These are phyloP conservation scores for Brachypodium distachyon DNA, from an alignment of 202 grass and related monocot species.

Conservation along the genomic window DNA sequence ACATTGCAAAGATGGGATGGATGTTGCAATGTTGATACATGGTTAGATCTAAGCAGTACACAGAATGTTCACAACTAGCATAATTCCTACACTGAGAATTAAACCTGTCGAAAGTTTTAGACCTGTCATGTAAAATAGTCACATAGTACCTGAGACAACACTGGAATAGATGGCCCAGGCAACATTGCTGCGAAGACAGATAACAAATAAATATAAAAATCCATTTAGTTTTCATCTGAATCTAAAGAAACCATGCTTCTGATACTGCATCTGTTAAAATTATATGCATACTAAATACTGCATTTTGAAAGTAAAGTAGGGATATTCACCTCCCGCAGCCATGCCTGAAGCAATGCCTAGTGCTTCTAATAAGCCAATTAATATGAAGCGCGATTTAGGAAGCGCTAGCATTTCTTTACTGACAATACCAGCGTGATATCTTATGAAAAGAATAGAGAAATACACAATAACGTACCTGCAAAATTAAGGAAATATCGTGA, in stretches of 20 bases:
- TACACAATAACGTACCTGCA: conserved; percentile 75
- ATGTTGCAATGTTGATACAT: background rate
- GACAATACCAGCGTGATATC: conserved; percentile 54
- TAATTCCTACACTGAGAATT: background rate
- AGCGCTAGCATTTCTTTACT: conserved; percentile 80
- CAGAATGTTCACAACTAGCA: background rate
- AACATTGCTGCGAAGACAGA: conserved; percentile 56
- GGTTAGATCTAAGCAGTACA: background rate
- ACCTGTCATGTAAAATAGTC: background rate
- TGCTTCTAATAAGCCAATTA: conserved; percentile 73
- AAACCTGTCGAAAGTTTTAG: background rate
- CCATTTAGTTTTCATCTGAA: background rate
- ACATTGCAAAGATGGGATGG: background rate
- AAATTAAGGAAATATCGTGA: background rate
- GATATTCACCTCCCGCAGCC: conserved; percentile 67
- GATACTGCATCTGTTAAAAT: background rate
- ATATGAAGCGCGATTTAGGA: conserved; percentile 64
- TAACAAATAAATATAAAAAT: background rate
- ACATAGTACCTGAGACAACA: conserved; percentile 67
- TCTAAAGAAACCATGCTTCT: background rate
- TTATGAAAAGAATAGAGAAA: conserved; percentile 62
- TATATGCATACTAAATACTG: conserved; percentile 9
- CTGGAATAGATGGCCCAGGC: conserved; percentile 77
- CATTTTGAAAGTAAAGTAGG: background rate
- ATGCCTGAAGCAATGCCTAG: conserved; percentile 83